Percentiles rank a stretch among this genome's conserved stretches.
Evolutionary conservation across 2,329 filamentous ascomycete species (phyloP).

Genomic region (Aspergillus brunneoviolaceus): DNA sequence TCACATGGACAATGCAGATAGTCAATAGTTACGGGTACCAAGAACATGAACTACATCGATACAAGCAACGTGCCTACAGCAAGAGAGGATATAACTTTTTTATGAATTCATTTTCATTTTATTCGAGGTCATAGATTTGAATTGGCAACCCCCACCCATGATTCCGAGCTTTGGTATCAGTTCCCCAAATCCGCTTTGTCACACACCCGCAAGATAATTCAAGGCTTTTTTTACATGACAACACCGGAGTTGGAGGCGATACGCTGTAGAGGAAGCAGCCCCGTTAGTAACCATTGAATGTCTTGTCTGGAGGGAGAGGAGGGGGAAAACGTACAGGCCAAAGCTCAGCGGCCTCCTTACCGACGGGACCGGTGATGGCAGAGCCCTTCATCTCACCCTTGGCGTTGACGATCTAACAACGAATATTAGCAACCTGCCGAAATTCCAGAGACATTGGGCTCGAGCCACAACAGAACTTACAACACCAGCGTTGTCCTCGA

Average conservation of each 20-base stretch:
- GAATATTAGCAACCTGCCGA: background rate
- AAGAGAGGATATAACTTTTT: constrained; percentile 1
- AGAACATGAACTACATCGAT: too few species aligned
- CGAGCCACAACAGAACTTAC: constrained; percentile 58
- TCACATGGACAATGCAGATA: too few species aligned
- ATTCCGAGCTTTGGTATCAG: constrained; percentile 16
- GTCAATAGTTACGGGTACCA: too few species aligned
- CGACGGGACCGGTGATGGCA: constrained; percentile 97
- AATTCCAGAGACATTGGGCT: background rate
- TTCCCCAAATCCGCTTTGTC: constrained; percentile 15
- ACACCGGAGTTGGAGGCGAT: constrained; percentile 99
- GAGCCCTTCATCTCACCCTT: constrained; percentile 99
- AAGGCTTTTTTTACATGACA: constrained; percentile 78
- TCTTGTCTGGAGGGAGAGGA: too few species aligned
- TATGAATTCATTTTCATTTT: constrained; percentile 12
- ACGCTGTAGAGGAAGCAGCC: constrained; percentile 59
- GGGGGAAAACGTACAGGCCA: constrained; percentile 75
- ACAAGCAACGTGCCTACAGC: too few species aligned
- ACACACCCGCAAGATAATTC: constrained; percentile 15
- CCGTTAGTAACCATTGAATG: constrained; percentile 31
- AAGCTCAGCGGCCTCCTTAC: constrained; percentile 99
- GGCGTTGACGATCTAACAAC: constrained; percentile 89
- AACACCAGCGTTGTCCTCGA: constrained; percentile 99
- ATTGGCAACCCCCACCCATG: constrained; percentile 4
- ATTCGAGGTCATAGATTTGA: constrained; percentile 3